Base-by-base conservation (phyloP, 108 stramenopile genomes). In the Discostella stelligeroides region DNA sequence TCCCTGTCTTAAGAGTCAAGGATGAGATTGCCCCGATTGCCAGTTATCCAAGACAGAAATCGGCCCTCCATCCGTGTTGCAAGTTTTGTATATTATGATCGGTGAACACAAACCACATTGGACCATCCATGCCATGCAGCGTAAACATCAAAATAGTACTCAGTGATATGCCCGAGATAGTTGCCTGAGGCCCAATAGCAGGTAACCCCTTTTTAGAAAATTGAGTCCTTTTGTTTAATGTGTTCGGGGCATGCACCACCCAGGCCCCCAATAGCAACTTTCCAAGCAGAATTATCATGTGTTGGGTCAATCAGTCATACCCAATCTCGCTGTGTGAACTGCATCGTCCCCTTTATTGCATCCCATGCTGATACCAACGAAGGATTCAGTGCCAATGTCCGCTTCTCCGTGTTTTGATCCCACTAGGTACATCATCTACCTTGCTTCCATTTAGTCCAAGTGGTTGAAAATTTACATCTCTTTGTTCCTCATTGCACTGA, bases 261-360 rank as follows among this genome's bases (percentile, higher is more conserved):
- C 5, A 54, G 23, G 0, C 3, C 1, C 38, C 60, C 38, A 39
- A 61, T 11, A 5, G n/a, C 42, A 17, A 46, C 1, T 7, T 63
- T 82, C 87, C 87, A 88, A 20, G 28, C 27, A 1, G 40, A 20
- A 11, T 67, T 65, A 40, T 68, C 63, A 72, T 70, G 47, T 0
- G n/a, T 29, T 11, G 42, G 17, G 50, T n/a, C n/a, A n/a, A n/a
- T 84, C 54, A n/a, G 53, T 48, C 50, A 79, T 57, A 18, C 79
- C 65, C 83, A 84, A 82, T 43, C 83, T 65, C 24, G 85, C 72
- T 15, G 73, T 60, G 60, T 82, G 63, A 9, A 88, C 40, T 23
- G 88, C 88, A 75, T 88, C 88, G 51, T 82, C 69, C n/a, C 75
- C 88, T 57, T 88, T 88, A 73, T 88, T 88, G 64, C 88, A 88